These are phyloP conservation scores for Falciphora oryzae DNA, from an alignment of 2,329 filamentous ascomycete genomes.

Conservation along the genomic window DNA sequence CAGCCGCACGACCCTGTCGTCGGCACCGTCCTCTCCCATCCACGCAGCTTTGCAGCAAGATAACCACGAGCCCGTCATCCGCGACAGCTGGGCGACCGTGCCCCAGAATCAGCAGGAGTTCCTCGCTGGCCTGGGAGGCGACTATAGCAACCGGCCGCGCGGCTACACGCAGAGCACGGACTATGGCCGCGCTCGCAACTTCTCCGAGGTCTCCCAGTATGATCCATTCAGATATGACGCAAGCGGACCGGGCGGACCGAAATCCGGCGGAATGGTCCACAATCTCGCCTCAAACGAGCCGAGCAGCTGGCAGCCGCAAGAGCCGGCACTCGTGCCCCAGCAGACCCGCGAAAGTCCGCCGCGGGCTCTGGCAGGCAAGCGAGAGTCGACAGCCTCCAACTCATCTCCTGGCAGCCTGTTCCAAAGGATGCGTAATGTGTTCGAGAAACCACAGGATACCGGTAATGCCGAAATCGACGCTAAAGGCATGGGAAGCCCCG, in stretches of 20 bases:
- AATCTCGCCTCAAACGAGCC: neutral
- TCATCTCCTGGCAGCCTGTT: slow-evolving; percentile 27
- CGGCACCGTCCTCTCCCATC: slow-evolving; percentile 26
- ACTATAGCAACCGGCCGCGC: slow-evolving; percentile 8
- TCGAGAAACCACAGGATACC: slow-evolving; percentile 23
- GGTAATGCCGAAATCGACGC: slow-evolving; percentile 7
- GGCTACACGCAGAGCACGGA: slow-evolving; percentile 6
- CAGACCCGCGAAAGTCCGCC: neutral
- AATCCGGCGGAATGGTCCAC: neutral
- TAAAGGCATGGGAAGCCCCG: slow-evolving; percentile 14
- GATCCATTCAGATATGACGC: slow-evolving; percentile 20
- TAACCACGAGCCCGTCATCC: slow-evolving; percentile 27
- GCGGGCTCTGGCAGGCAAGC: slow-evolving; percentile 8
- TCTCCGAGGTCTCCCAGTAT: slow-evolving; percentile 18
- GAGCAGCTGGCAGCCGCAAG: slow-evolving; percentile 11
- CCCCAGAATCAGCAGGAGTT: slow-evolving; percentile 10
- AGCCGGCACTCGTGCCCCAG: neutral
- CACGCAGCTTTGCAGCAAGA: slow-evolving; percentile 20
- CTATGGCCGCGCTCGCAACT: slow-evolving; percentile 1
- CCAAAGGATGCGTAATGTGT: slow-evolving; percentile 35
- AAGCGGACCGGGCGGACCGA: neutral
- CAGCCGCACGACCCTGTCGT: slow-evolving; percentile 30
- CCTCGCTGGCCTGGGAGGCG: slow-evolving; percentile 1
- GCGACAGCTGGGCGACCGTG: slow-evolving; percentile 25
- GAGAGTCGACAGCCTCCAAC: slow-evolving; percentile 14